Evolutionary conservation across 805 yeast species (phyloP), one percentile per base, ranked within the genome.

Genomic region (Candida dendrica): DNA sequence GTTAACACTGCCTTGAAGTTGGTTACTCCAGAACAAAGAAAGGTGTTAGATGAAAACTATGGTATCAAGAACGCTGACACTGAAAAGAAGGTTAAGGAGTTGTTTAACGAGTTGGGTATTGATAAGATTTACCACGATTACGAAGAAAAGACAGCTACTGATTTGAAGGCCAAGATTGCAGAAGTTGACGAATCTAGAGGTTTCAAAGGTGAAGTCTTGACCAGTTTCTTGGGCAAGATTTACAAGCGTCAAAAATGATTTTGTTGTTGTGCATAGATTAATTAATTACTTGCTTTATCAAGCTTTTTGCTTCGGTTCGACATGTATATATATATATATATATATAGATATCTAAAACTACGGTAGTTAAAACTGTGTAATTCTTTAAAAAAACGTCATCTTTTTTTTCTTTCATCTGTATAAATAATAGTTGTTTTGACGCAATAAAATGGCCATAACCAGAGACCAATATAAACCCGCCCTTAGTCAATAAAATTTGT

Each of bases 1-100:
- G 77, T 93, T 56, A 93, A 93, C 73, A 85, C 87, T 53, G 98
- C 98, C 7, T 76, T 93, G 55, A 75, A 82, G 61, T 68, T 81
- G 51, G 91, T 77, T 41, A 72, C 77, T 22, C 77, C 88, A 34
- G 93, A 81, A 49, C 97, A 93, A 71, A 84, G 97, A 65, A 64
- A 71, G 51, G 45, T 84, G 3, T 75, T 93, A 51, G 98, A 93
- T 58, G 81, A 72, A 38, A 87, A 93, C 72, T 93, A 93, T 61
- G 99, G 98, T 53, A 72, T 77, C 56, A 93, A 89, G 66, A 79
- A 86, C 58, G 65, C 78, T 41, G 75, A 73, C 42, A 56, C 62
- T 47, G 98, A 91, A 68, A 74, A 73, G 37, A 68, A 64, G 19
- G 83, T 85, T 58, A 91, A 84, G 66, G 65, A 77, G 26, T 69